Evolutionary conservation across 495 filamentous ascomycete genomes (phyloP).

Genomic region (Evansstolkia leycettana): DNA sequence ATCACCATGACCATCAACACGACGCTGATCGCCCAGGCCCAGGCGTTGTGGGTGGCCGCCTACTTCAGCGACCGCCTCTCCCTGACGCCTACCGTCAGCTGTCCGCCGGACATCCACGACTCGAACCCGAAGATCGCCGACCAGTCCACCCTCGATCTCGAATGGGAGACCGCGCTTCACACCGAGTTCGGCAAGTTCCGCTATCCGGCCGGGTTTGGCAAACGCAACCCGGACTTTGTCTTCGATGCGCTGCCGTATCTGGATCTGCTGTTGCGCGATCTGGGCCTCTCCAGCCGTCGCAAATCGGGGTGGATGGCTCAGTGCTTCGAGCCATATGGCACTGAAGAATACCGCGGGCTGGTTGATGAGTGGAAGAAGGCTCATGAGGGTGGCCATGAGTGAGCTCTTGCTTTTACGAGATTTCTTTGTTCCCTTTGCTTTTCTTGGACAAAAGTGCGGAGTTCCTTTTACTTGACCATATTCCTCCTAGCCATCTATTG

Average conservation of each 20-base stretch:
- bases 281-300: conserved; percentile 39
- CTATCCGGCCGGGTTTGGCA: conserved; percentile 52
- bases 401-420: background rate
- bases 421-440: too few species aligned
- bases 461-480: too few species aligned
- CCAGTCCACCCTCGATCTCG: conserved; percentile 14
- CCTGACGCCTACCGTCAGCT: conserved; percentile 13
- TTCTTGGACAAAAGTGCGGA: too few species aligned
- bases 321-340: conserved; percentile 42
- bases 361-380: conserved; percentile 41
- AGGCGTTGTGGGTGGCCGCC: conserved; percentile 62
- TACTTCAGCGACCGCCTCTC: conserved; percentile 40
- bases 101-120: conserved; percentile 10
- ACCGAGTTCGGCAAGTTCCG: conserved; percentile 59
- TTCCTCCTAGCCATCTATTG: too few species aligned
- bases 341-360: conserved; percentile 48
- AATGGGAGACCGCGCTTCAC: conserved; percentile 49
- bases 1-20: conserved; percentile 50
- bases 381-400: too few species aligned
- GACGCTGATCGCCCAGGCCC: conserved; percentile 48
- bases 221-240: conserved; percentile 55
- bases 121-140: background rate
- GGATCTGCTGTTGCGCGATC: conserved; percentile 54
- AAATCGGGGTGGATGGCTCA: conserved; percentile 35
- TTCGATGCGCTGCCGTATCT: conserved; percentile 72